These are phyloP conservation scores for Solanum acaule DNA, from an alignment of 257 asterid species.

Conservation along the genomic window DNA sequence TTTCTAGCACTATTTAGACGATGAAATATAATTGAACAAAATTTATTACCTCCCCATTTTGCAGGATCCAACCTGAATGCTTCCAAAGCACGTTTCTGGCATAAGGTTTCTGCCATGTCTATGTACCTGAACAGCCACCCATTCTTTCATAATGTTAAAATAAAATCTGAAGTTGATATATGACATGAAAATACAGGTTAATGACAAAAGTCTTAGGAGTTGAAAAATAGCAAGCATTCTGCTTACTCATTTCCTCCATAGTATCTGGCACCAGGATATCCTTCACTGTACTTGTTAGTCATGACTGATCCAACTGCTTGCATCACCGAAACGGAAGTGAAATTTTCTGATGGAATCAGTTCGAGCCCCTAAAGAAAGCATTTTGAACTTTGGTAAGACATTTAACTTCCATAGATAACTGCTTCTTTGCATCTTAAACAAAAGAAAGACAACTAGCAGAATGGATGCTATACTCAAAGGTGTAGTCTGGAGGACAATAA, in stretches of 20 bases:
- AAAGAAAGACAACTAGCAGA: not conserved
- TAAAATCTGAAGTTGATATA: not conserved
- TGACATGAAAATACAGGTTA: not conserved
- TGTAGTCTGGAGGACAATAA: not conserved
- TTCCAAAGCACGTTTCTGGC: slow-evolving; percentile 95
- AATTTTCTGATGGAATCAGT: slow-evolving; percentile 89
- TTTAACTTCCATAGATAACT: not conserved
- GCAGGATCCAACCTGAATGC: slow-evolving; percentile 76
- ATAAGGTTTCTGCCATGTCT: slow-evolving; percentile 92
- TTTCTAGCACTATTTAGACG: not conserved
- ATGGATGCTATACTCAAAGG: not conserved
- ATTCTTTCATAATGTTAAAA: not conserved
- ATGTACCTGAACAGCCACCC: slow-evolving; percentile 49
- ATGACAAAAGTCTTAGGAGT: not conserved
- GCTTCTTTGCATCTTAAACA: not conserved
- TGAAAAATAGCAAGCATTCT: not conserved
- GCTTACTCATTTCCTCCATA: slow-evolving; percentile 95
- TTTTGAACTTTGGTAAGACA: not conserved
- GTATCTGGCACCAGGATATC: slow-evolving; percentile 97
- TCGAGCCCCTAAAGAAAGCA: slow-evolving; percentile 56
- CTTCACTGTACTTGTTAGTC: slow-evolving; percentile 95
- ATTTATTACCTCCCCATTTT: slow-evolving; percentile 88
- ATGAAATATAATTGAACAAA: not conserved
- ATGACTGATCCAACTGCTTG: slow-evolving; percentile 97
- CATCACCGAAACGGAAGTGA: slow-evolving; percentile 86